These are phyloP conservation scores for Helicostylum pulchrum DNA, from an alignment of 192 early-diverging fungal species.

Conservation along the genomic window DNA sequence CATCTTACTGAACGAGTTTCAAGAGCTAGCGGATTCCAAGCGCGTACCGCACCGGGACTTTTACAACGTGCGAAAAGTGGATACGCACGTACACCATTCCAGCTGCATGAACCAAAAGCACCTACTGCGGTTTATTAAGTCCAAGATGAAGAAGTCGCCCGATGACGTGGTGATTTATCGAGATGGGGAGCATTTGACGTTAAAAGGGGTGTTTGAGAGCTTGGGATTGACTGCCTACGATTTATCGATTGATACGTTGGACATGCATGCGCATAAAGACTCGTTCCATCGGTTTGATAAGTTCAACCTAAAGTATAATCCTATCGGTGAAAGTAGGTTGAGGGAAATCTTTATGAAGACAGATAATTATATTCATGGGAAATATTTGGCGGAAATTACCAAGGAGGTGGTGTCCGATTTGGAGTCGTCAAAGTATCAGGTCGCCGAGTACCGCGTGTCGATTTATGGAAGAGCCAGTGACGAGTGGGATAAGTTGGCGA, in stretches of 20 bases:
- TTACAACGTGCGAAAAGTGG: conserved; percentile 97
- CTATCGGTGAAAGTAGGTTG: conserved; percentile 89
- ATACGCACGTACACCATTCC: conserved; percentile 93
- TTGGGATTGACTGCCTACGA: conserved; percentile 94
- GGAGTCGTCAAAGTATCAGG: conserved; percentile 93
- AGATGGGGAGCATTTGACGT: conserved; percentile 77
- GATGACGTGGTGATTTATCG: conserved; percentile 82
- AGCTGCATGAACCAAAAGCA: conserved; percentile 98
- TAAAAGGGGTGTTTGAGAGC: conserved; percentile 83
- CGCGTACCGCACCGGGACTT: conserved; percentile 92
- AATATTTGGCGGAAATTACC: conserved; percentile 89
- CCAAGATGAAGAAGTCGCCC: conserved; percentile 75
- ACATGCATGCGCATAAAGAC: conserved; percentile 95
- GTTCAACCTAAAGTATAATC: conserved; percentile 97
- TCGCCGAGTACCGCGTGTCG: conserved; percentile 90
- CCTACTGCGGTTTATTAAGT: conserved; percentile 90
- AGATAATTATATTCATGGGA: conserved; percentile 84
- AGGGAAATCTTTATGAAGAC: conserved; percentile 96
- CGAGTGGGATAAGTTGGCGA: conserved; percentile 96
- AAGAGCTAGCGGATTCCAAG: conserved; percentile 91
- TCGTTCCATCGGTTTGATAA: conserved; percentile 96
- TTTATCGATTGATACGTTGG: conserved; percentile 89
- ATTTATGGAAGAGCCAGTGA: conserved; percentile 84
- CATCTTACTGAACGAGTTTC: conserved; percentile 86
- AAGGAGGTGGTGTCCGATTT: conserved; percentile 88